phyloP scores from a whole-genome alignment of 176 grass and related monocot species.

The Rhipidocladum racemiflorum region DNA sequence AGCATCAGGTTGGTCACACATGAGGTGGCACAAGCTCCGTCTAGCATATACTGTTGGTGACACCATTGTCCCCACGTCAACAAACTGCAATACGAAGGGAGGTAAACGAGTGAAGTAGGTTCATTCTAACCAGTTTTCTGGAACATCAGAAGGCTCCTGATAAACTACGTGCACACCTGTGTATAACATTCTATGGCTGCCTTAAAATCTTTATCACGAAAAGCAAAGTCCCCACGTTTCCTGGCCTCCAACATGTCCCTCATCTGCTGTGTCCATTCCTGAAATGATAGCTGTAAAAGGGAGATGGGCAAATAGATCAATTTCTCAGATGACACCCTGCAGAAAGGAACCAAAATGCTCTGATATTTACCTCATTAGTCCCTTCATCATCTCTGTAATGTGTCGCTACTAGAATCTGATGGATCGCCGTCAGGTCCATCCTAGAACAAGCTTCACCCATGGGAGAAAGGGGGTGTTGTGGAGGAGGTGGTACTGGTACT shows the following conservation, averaged over 20 bases:
- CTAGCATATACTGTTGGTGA: constrained; percentile 84
- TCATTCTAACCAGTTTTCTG: neutral
- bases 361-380: constrained; percentile 70
- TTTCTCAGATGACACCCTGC: neutral
- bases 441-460: constrained; percentile 94
- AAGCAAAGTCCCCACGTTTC: constrained; percentile 81
- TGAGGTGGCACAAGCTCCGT: constrained; percentile 83
- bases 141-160: neutral
- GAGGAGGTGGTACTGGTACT: constrained; percentile 22
- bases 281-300: constrained; percentile 79
- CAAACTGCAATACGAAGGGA: constrained; percentile 52
- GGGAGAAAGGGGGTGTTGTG: constrained; percentile 63
- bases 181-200: constrained; percentile 79
- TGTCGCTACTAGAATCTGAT: constrained; percentile 75
- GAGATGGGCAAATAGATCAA: neutral
- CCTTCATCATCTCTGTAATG: constrained; percentile 94
- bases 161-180: constrained; percentile 45
- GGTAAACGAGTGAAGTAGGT: neutral
- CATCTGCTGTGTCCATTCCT: constrained; percentile 99
- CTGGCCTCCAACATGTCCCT: constrained; percentile 93
- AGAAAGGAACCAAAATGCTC: neutral
- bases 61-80: constrained; percentile 89
- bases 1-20: constrained; percentile 74
- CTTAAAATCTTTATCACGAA: constrained; percentile 99
- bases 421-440: constrained; percentile 92